phyloP scores from a whole-genome alignment of 345 rosid genomes.

The Syzygium grande region DNA sequence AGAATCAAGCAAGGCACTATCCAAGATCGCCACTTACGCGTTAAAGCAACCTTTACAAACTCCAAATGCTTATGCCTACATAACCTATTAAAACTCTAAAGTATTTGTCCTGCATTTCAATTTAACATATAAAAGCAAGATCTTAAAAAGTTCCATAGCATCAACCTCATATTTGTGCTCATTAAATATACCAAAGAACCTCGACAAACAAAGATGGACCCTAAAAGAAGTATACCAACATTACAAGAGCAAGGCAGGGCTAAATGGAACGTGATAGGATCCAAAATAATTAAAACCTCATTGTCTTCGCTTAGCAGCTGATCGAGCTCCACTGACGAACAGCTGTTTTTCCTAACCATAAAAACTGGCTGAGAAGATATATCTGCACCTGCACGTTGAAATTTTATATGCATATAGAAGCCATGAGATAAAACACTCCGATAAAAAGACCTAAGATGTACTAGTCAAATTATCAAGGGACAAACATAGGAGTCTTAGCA shows the following conservation, averaged over 20 bases:
- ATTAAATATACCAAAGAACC: neutral
- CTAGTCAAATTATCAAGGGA: neutral
- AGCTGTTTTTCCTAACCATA: neutral
- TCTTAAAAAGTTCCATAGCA: neutral
- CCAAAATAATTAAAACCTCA: slow-evolving; percentile 7
- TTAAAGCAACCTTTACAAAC: neutral
- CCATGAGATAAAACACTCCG: neutral
- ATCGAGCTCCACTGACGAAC: slow-evolving; percentile 5
- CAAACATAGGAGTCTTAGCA: neutral
- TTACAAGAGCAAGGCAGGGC: neutral
- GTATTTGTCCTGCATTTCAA: neutral
- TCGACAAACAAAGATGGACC: neutral
- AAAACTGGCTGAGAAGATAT: neutral
- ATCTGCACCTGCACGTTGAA: neutral
- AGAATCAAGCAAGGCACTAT: neutral
- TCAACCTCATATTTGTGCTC: neutral
- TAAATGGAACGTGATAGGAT: neutral
- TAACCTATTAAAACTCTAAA: neutral
- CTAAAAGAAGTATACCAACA: neutral
- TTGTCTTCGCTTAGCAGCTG: slow-evolving; percentile 5
- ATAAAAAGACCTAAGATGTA: neutral
- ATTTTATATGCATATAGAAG: neutral
- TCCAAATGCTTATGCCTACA: neutral
- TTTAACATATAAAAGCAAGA: neutral
- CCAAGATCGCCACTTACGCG: neutral